Conservation (phyloP, 2,329 filamentous ascomycete species). For the Westerdykella sp. region DNA sequence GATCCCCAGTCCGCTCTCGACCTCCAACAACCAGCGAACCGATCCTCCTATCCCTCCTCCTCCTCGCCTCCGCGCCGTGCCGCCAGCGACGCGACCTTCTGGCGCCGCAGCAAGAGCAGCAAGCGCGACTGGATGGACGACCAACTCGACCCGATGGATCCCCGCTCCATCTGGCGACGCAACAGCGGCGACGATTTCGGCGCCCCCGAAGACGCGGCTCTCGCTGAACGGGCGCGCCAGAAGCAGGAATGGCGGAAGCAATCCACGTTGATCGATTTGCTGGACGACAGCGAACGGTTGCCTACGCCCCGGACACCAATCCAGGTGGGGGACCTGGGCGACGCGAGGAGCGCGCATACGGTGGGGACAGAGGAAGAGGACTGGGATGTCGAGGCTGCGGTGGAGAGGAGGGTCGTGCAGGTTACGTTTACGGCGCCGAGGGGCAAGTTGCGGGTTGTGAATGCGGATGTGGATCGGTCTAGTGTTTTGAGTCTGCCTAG, state of each 20-base stretch:
- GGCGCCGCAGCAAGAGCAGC: slow-evolving; percentile 36
- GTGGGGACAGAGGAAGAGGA: slow-evolving; percentile 29
- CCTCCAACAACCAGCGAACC: slow-evolving; percentile 3
- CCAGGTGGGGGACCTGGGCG: slow-evolving; percentile 15
- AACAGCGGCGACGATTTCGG: slow-evolving; percentile 35
- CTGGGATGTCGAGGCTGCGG: slow-evolving; percentile 48
- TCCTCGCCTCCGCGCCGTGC: slow-evolving; percentile 38
- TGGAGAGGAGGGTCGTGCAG: slow-evolving; percentile 44
- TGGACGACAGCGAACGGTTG: slow-evolving; percentile 20
- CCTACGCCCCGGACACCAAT: slow-evolving; percentile 27
- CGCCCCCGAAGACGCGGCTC: slow-evolving; percentile 26
- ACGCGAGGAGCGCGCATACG: background rate
- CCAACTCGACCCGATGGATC: slow-evolving; percentile 19
- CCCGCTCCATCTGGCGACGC: slow-evolving; percentile 19
- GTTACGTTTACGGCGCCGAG: slow-evolving; percentile 89
- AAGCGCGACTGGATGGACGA: slow-evolving; percentile 39
- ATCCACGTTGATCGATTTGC: slow-evolving; percentile 24
- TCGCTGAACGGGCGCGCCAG: slow-evolving; percentile 26
- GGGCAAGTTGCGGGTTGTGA: slow-evolving; percentile 82
- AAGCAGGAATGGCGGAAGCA: slow-evolving; percentile 27
- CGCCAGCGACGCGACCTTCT: slow-evolving; percentile 41
- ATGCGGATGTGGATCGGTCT: slow-evolving; percentile 41
- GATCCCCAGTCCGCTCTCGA: slow-evolving; percentile 14
- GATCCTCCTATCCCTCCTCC: slow-evolving; percentile 17
- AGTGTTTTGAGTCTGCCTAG: slow-evolving; percentile 23